A percentile compares a stretch with the other conserved stretches of the same genome.
Conservation (phyloP, 371 early-diverging fungal species). For the Syncephalastrum racemosum region DNA sequence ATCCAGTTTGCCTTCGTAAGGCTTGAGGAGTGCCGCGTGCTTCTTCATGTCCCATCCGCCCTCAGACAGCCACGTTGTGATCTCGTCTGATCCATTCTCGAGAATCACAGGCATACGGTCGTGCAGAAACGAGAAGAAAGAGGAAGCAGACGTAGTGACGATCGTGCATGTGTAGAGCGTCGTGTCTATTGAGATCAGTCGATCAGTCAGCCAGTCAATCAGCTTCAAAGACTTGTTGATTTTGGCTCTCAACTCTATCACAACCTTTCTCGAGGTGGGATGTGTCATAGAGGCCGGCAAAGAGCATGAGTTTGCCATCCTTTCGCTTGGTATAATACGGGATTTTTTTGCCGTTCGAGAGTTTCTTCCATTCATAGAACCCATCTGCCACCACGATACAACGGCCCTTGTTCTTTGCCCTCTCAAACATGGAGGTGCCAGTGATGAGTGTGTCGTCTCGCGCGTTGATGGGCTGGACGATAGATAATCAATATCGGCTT, state of each 20-base stretch:
- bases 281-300: slow-evolving; percentile 62
- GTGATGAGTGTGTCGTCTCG: slow-evolving; percentile 63
- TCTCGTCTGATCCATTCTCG: slow-evolving; percentile 40
- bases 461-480: slow-evolving; percentile 59
- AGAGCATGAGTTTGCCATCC: slow-evolving; percentile 60
- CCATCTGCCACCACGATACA: slow-evolving; percentile 73
- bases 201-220: not conserved
- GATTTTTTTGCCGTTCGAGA: slow-evolving; percentile 41
- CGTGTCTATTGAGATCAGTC: slow-evolving; percentile 3
- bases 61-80: slow-evolving; percentile 62
- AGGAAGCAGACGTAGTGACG: slow-evolving; percentile 56
- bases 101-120: slow-evolving; percentile 78
- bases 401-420: slow-evolving; percentile 55
- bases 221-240: not conserved
- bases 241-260: not conserved
- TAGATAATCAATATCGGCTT: not conserved
- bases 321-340: slow-evolving; percentile 61
- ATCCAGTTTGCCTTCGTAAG: slow-evolving; percentile 52
- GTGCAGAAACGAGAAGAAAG: slow-evolving; percentile 57
- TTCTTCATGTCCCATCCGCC: slow-evolving; percentile 31
- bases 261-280: slow-evolving; percentile 31
- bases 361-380: slow-evolving; percentile 75
- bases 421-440: slow-evolving; percentile 52
- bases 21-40: slow-evolving; percentile 47
- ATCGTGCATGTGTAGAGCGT: slow-evolving; percentile 50